Evolutionary conservation across 2,329 filamentous ascomycete genomes (phyloP), one percentile per base, ranked within the genome.

Genomic region (Dactylellina cionopaga): DNA sequence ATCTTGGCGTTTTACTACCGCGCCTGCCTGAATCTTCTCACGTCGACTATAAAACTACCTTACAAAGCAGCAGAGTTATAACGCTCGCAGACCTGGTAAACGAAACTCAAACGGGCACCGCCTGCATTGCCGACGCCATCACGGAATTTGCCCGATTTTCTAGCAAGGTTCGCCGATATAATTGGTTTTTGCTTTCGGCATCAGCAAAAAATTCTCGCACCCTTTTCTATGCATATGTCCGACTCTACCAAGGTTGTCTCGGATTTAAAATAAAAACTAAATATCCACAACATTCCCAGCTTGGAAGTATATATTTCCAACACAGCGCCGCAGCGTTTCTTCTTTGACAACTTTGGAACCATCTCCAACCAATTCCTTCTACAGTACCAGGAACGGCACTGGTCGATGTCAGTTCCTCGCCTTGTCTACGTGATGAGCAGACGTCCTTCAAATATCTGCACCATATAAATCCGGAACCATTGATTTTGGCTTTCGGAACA

Each of bases 401-500:
- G 58, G 66, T 63, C 43, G 59, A 64, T 71, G 66, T 64, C 58
- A 71, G 58, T 71, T 51, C 54, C 33, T 59, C 66, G 35, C 43
- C 58, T 29, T 43, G 33, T 71, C 49, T 64, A 52, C 58, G 66
- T 71, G 47, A 69, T 62, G 66, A 71, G 66, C 44, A 64, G 66
- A 58, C 51, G 41, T 52, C 66, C 15, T 37, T 71, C 44, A 27
- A 44, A 15, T 41, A 17, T 64, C 66, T 63, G 66, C 43, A 31
- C n/a, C 41, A 35, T 55, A 31, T 71, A 58, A 71, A 24, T 29
- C 58, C 66, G 66, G 66, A 71, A 71, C 66, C 66, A 71, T 71
- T 71, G 58, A 64, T 44, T 55, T 71, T 58, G 66, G 66, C 49
- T 71, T 71, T 71, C 66, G 66, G 47, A 31, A 24, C 46, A 60